These are phyloP conservation scores for Cyclotella baltica DNA, from an alignment of 108 stramenopile genomes.

Conservation along the genomic window DNA sequence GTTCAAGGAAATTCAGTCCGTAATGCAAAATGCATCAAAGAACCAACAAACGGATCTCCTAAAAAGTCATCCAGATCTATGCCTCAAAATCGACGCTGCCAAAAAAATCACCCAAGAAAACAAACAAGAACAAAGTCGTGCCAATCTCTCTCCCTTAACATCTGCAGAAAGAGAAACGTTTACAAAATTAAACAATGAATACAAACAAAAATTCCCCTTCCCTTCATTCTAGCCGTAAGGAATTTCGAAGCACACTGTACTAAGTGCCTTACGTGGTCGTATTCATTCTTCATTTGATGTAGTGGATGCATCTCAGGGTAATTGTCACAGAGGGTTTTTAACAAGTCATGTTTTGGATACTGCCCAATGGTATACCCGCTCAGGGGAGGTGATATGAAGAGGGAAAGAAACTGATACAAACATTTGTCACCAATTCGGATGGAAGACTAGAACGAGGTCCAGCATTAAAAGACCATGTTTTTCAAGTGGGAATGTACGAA, in stretches of 20 bases:
- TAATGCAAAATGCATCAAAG: slow-evolving; percentile 53
- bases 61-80: slow-evolving; percentile 74
- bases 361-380: slow-evolving; percentile 78
- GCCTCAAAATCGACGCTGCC: slow-evolving; percentile 35
- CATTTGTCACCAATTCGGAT: slow-evolving; percentile 84
- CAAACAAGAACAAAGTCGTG: slow-evolving; percentile 81
- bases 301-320: slow-evolving; percentile 44
- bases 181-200: slow-evolving; percentile 60
- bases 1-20: slow-evolving; percentile 63
- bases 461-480: slow-evolving; percentile 71
- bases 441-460: slow-evolving; percentile 85
- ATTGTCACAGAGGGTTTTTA: slow-evolving; percentile 75
- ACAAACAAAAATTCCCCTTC: slow-evolving; percentile 79
- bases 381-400: slow-evolving; percentile 82
- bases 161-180: slow-evolving; percentile 66
- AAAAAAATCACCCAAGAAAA: slow-evolving; percentile 66
- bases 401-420: slow-evolving; percentile 51
- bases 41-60: slow-evolving; percentile 75
- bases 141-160: slow-evolving; percentile 75
- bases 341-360: slow-evolving; percentile 93
- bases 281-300: slow-evolving; percentile 39
- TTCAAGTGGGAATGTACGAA: slow-evolving; percentile 81
- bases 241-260: slow-evolving; percentile 87
- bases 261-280: slow-evolving; percentile 77
- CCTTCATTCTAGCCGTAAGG: slow-evolving; percentile 89